Evolutionary conservation across 805 yeast genomes (phyloP).

Genomic region (Ogataea populi-albae): DNA sequence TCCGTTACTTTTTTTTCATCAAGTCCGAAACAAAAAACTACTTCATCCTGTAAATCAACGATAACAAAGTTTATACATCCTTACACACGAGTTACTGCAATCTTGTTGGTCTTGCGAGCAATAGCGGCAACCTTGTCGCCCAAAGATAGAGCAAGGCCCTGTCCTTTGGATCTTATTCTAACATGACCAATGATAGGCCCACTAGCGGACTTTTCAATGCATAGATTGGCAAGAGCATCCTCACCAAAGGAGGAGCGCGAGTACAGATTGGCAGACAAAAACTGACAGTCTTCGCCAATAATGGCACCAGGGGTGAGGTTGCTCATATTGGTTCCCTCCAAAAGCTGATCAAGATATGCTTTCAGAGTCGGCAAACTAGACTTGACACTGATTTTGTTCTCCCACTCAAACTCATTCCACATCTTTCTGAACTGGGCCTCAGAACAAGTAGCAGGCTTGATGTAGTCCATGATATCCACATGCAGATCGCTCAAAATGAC

Average conservation of each 20-base stretch:
- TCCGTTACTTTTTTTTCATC: background rate
- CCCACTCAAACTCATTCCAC: conserved; percentile 99
- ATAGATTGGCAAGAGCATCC: conserved; percentile 93
- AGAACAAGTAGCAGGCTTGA: conserved; percentile 88
- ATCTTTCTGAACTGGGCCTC: conserved; percentile 89
- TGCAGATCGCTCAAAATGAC: conserved; percentile 93
- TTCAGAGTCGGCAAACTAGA: conserved; percentile 64
- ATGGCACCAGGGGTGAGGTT: conserved; percentile 90
- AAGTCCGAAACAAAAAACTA: no score
- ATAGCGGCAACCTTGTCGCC: conserved; percentile 92
- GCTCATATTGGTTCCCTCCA: conserved; percentile 88
- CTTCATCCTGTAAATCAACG: no score
- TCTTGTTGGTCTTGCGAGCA: conserved; percentile 54
- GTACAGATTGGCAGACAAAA: conserved; percentile 90
- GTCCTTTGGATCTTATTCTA: conserved; percentile 95
- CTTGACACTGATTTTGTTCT: conserved; percentile 89
- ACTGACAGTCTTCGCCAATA: conserved; percentile 85
- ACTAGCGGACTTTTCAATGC: conserved; percentile 76
- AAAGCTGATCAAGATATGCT: conserved; percentile 71
- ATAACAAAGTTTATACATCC: background rate
- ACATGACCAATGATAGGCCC: conserved; percentile 90
- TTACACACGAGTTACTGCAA: conserved; percentile 27
- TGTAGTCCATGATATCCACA: conserved; percentile 95
- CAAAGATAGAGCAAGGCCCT: conserved; percentile 90
- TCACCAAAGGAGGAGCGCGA: conserved; percentile 94